Evolutionary conservation across 2,329 filamentous ascomycete genomes (phyloP).

Genomic region (Myriosclerotinia duriaeana): DNA sequence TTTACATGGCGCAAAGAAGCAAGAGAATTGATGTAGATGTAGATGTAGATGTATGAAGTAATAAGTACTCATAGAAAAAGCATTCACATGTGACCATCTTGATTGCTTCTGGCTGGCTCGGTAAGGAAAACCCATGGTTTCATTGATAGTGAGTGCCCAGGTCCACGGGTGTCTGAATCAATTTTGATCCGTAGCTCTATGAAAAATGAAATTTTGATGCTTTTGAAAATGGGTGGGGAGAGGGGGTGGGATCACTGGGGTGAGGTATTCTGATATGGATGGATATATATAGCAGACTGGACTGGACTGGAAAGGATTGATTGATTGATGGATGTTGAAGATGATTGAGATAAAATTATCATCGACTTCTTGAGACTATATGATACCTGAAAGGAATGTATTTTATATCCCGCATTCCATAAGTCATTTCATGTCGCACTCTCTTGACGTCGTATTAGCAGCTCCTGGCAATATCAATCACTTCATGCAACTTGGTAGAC

Average conservation of each 20-base stretch:
- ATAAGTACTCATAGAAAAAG: not conserved
- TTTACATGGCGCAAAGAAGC: constrained; percentile 10
- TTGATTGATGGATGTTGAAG: too few relatives aligned
- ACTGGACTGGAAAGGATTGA: too few relatives aligned
- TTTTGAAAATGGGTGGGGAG: too few relatives aligned
- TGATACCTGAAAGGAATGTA: not conserved
- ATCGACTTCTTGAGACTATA: not conserved
- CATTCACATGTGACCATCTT: constrained; percentile 19
- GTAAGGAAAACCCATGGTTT: not conserved
- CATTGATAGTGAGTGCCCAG: too few relatives aligned
- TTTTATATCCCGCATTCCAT: too few relatives aligned
- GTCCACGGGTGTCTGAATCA: not conserved
- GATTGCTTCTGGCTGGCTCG: constrained; percentile 16
- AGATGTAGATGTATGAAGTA: too few relatives aligned
- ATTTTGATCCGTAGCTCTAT: not conserved
- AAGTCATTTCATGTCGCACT: too few relatives aligned
- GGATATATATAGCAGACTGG: too few relatives aligned
- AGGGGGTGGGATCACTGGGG: too few relatives aligned
- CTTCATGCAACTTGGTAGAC: not conserved
- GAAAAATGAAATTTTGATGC: not conserved
- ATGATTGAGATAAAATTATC: not conserved
- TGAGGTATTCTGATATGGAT: too few relatives aligned
- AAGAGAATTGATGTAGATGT: not conserved
- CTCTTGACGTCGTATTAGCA: too few relatives aligned
- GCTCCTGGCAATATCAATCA: not conserved